Conservation (phyloP, 2,329 filamentous ascomycete species). For the Exophiala mesophila region DNA sequence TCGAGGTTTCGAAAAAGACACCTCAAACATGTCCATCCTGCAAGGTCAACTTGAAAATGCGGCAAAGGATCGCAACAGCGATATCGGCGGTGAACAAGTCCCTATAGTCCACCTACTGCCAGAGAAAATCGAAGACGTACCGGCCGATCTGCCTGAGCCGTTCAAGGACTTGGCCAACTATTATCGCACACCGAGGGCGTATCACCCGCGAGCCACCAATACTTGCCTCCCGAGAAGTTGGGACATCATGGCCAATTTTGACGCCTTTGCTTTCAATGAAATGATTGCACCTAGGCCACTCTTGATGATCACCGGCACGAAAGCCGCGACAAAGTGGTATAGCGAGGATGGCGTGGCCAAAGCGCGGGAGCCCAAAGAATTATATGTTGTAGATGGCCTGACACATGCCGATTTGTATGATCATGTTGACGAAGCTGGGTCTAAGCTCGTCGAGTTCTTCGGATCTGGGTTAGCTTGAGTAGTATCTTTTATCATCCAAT, state of each 20-base stretch:
- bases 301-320: conserved; percentile 28
- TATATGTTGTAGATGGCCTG: conserved; percentile 24
- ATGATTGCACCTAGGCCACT: conserved; percentile 28
- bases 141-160: conserved; percentile 3
- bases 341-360: conserved; percentile 23
- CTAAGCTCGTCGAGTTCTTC: conserved; percentile 14
- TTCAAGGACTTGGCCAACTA: conserved; percentile 24
- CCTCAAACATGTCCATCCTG: conserved; percentile 9
- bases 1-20: conserved; percentile 20
- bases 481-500: too few relatives aligned
- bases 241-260: conserved; percentile 26
- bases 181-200: conserved; percentile 22
- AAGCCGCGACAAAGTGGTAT: conserved; percentile 26
- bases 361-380: conserved; percentile 30
- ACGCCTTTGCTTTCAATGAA: conserved; percentile 21
- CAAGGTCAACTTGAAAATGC: conserved; percentile 8
- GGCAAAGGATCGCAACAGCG: conserved; percentile 2
- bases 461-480: not conserved
- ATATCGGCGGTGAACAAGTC: conserved; percentile 10
- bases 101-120: conserved; percentile 13
- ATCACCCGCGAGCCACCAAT: conserved; percentile 21
- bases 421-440: conserved; percentile 14
- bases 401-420: conserved; percentile 30
- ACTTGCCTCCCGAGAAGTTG: conserved; percentile 15
- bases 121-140: conserved; percentile 10